A percentile compares a stretch with the other conserved stretches of the same genome.
These are phyloP conservation scores for Teratosphaeria viscida DNA, from an alignment of 2,329 filamentous ascomycete species.

Conservation along the genomic window DNA sequence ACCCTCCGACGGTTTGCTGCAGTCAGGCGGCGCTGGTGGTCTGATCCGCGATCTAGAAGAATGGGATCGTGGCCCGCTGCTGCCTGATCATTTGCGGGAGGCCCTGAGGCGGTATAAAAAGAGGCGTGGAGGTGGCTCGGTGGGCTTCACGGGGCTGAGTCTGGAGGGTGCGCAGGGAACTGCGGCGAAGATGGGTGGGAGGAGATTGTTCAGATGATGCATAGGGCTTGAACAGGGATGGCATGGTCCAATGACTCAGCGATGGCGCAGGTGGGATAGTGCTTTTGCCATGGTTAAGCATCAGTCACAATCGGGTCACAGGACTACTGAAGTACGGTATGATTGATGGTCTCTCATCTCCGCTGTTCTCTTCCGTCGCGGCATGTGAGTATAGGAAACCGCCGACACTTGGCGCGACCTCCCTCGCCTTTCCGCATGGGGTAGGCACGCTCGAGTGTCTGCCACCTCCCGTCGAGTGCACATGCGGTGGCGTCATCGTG, in stretches of 20 bases:
- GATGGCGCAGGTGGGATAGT: background rate
- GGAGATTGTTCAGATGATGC: constrained; percentile 33
- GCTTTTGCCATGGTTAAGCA: background rate
- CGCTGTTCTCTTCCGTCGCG: background rate
- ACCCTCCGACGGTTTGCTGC: background rate
- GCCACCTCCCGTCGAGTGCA: no score
- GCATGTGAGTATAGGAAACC: background rate
- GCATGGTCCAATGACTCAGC: background rate
- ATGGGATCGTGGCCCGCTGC: constrained; percentile 46
- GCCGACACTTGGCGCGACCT: background rate
- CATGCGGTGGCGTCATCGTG: no score
- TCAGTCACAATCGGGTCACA: background rate
- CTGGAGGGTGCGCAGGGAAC: constrained; percentile 37
- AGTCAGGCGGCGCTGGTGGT: constrained; percentile 19
- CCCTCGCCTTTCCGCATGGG: background rate
- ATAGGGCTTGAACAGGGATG: background rate
- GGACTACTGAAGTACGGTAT: background rate
- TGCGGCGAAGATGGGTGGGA: constrained; percentile 35
- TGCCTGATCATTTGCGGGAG: constrained; percentile 65
- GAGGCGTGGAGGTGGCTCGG: constrained; percentile 51
- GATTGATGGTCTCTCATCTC: background rate
- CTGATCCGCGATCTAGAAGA: constrained; percentile 20
- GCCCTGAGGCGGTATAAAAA: constrained; percentile 59
- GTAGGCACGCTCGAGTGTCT: background rate
- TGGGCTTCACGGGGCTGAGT: constrained; percentile 41